Conservation (phyloP, 108 stramenopile species). For the Thalassiosira profunda region DNA sequence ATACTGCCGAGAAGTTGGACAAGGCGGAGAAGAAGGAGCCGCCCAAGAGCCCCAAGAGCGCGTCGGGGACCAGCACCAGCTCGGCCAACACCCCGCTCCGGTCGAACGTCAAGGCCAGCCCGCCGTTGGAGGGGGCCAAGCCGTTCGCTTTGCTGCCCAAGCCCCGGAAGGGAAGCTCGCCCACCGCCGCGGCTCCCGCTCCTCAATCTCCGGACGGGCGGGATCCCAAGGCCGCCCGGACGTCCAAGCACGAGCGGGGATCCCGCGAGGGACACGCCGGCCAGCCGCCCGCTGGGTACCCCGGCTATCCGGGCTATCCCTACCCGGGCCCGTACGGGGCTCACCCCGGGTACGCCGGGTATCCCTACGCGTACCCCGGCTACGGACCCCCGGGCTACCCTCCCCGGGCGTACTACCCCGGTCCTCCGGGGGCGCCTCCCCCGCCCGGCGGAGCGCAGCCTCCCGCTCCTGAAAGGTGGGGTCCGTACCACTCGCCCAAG, state of each 20-base stretch:
- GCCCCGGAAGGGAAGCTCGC: neutral
- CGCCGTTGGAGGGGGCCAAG: neutral
- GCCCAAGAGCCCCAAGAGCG: neutral
- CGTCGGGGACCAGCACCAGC: neutral
- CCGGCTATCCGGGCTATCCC: slow-evolving; percentile 17
- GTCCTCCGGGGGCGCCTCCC: neutral
- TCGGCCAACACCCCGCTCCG: slow-evolving; percentile 23
- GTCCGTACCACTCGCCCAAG: slow-evolving; percentile 5
- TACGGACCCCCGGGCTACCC: no score
- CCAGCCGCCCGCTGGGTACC: slow-evolving; percentile 8
- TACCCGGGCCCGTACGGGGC: slow-evolving; percentile 5
- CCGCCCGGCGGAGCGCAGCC: slow-evolving; percentile 1
- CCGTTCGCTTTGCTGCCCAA: slow-evolving; percentile 41
- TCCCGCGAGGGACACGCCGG: neutral
- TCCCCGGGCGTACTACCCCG: slow-evolving; percentile 4
- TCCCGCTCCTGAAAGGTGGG: slow-evolving; percentile 3
- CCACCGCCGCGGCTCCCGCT: neutral
- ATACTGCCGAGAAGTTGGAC: neutral
- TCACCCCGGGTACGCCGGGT: slow-evolving; percentile 7
- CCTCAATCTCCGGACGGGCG: neutral
- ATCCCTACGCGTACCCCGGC: slow-evolving; percentile 7
- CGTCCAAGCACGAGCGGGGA: neutral
- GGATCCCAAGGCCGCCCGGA: slow-evolving; percentile 10
- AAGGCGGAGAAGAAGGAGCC: neutral
- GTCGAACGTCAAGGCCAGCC: slow-evolving; percentile 25